phyloP scores from a whole-genome alignment of 108 stramenopile genomes.

The Fistulifera pelliculosa region DNA sequence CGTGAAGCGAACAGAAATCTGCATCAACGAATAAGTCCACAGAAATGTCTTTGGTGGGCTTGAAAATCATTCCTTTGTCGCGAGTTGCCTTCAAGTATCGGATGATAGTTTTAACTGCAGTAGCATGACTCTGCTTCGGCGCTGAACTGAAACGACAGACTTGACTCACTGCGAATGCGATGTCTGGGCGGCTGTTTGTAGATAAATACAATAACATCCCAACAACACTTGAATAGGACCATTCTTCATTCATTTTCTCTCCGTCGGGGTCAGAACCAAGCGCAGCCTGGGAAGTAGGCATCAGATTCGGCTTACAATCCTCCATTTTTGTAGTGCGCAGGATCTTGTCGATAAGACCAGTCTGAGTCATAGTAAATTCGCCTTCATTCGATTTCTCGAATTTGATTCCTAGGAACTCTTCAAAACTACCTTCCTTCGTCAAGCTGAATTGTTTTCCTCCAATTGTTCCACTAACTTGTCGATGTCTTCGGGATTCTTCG shows the following conservation, averaged over 20 bases:
- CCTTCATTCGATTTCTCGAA: not conserved
- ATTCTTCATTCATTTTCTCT: conserved; percentile 14
- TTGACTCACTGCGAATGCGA: conserved; percentile 26
- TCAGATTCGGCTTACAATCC: conserved; percentile 4
- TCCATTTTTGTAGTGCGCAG: conserved; percentile 6
- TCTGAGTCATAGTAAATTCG: conserved; percentile 8
- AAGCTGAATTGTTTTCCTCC: not conserved
- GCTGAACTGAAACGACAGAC: conserved; percentile 12
- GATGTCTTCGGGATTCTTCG: not conserved
- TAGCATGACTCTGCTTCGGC: conserved; percentile 31
- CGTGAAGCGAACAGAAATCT: conserved; percentile 1
- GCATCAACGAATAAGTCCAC: conserved; percentile 10
- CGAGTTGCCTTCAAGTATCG: conserved; percentile 27
- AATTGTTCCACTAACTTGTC: conserved; percentile 5
- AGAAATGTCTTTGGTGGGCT: conserved; percentile 3
- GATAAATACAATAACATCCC: conserved; percentile 33
- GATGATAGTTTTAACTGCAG: conserved; percentile 31
- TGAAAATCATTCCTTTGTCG: conserved; percentile 16
- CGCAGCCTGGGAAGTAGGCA: conserved; percentile 4
- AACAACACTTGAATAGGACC: conserved; percentile 28
- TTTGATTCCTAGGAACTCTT: conserved; percentile 8
- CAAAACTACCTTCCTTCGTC: conserved; percentile 10
- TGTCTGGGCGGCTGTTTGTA: conserved; percentile 21
- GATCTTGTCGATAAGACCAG: conserved; percentile 15
- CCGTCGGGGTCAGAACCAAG: conserved; percentile 29